These are phyloP conservation scores for Tilletia caries DNA, from an alignment of 1,284 basidiomycete genomes.

Conservation along the genomic window DNA sequence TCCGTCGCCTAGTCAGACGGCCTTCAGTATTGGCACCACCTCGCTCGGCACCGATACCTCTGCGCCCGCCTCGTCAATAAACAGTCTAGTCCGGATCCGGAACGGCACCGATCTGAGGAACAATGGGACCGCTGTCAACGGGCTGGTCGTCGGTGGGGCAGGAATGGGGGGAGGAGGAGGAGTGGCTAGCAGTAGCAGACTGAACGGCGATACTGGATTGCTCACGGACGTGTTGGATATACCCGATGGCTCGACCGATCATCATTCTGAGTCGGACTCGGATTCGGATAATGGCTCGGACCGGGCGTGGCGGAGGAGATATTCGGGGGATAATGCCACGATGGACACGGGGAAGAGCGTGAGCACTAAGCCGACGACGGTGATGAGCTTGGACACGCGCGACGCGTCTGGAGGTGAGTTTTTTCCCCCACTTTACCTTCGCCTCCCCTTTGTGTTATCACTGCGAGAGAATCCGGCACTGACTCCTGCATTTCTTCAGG, in stretches of 20 bases:
- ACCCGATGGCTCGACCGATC: background rate
- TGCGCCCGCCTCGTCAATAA: conserved; percentile 1
- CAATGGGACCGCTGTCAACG: background rate
- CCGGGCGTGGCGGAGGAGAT: conserved; percentile 7
- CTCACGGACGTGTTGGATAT: background rate
- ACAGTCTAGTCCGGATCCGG: conserved; percentile 4
- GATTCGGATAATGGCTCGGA: background rate
- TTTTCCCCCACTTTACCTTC: background rate
- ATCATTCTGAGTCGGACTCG: conserved; percentile 4
- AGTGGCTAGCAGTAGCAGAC: background rate
- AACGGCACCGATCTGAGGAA: background rate
- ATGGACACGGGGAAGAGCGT: conserved; percentile 63
- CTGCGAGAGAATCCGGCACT: too few relatives aligned
- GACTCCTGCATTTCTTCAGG: too few relatives aligned
- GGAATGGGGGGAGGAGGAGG: too few relatives aligned
- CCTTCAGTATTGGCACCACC: conserved; percentile 7
- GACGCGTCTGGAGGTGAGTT: conserved; percentile 21
- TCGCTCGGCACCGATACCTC: conserved; percentile 3
- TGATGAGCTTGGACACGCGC: conserved; percentile 72
- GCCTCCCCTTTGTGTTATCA: background rate
- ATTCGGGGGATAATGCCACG: conserved; percentile 7
- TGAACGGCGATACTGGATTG: too few relatives aligned
- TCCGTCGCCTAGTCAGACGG: conserved; percentile 1
- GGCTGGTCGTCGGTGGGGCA: background rate
- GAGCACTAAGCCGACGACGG: conserved; percentile 90